Base-by-base conservation (phyloP, 257 asterid genomes). In the Echites panduratus region DNA sequence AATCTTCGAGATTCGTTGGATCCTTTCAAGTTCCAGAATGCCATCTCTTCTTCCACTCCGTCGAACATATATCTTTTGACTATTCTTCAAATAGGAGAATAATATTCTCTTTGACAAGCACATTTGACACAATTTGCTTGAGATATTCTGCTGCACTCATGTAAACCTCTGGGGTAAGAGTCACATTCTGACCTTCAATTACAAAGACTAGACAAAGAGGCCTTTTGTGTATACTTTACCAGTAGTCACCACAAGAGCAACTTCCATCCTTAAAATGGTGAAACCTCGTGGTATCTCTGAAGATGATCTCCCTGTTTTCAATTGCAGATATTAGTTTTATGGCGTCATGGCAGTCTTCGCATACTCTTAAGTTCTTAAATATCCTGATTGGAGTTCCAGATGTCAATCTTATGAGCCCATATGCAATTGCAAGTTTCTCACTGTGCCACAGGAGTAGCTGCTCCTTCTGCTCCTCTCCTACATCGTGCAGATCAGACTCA, bases 401-500 rank as follows among this genome's bases (percentile, higher is more conserved):
- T 1, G 89, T 85, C 52, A 85, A 52, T 66, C 73, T 84, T 56
- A 89, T 66, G 72, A 91, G 75, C 20, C 91, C 95, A 68, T 77
- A 87, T 5, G 95, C 95, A 58, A 91, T 84, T 2, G 96, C 97
- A 79, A 91, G 74, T 71, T 89, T 91, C 86, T 91, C 97, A 79
- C 96, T 86, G 83, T 50, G 58, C 61, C 56, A 29, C 17, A 49
- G 83, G 52, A 91, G 91, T 4, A 86, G 75, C 83, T 88, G 81
- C 80, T 82, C 88, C 76, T 91, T 89, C 80, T 87, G 91, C 77
- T 89, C 90, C 81, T 91, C 90, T 4, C 79, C 90, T 20, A 89
- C 81, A 35, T 89, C 91, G 53, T 86, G 91, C 81, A 91, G 79
- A 58, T 88, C 84, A 19, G 89, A 89, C 67, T 86, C 91, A 16